Percentiles rank a stretch among this genome's conserved stretches.
phyloP scores from a whole-genome alignment of 2,329 filamentous ascomycete genomes.

The Penicillium sp. region DNA sequence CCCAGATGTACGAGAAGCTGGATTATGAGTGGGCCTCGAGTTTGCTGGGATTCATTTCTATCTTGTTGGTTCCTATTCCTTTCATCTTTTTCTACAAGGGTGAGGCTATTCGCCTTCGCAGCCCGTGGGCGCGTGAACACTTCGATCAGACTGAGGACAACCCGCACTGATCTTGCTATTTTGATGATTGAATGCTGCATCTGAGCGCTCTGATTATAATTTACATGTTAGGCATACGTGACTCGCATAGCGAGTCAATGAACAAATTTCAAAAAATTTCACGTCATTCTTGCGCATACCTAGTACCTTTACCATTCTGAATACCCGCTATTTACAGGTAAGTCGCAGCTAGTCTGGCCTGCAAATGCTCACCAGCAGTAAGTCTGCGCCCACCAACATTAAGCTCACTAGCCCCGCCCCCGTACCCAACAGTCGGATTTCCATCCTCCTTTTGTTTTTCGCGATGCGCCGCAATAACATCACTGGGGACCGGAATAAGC shows the following conservation, averaged over 20 bases:
- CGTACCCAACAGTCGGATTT: neutral
- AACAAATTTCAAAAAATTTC: neutral
- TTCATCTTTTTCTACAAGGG: slow-evolving; percentile 42
- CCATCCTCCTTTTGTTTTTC: neutral
- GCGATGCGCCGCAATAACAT: neutral
- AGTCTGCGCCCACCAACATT: neutral
- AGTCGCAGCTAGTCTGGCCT: slow-evolving; percentile 2
- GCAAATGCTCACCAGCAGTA: slow-evolving; percentile 4
- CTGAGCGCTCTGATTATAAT: neutral
- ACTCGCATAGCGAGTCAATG: neutral
- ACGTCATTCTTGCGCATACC: neutral
- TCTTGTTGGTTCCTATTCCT: slow-evolving; percentile 39
- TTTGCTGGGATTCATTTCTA: slow-evolving; percentile 39
- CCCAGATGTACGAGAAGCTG: slow-evolving; percentile 38
- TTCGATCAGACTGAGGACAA: slow-evolving; percentile 28
- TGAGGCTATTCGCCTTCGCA: slow-evolving; percentile 27
- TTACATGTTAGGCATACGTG: neutral
- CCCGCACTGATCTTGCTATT: slow-evolving; percentile 20
- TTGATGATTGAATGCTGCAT: neutral
- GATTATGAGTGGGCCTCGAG: slow-evolving; percentile 40
- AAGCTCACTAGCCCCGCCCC: neutral
- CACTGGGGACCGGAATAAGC: slow-evolving; percentile 2
- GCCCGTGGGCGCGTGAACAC: slow-evolving; percentile 31
- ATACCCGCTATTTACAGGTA: neutral
- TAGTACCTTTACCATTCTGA: neutral